These are phyloP conservation scores for Setomelanomma holmii DNA, from an alignment of 2,329 filamentous ascomycete species.

Conservation along the genomic window DNA sequence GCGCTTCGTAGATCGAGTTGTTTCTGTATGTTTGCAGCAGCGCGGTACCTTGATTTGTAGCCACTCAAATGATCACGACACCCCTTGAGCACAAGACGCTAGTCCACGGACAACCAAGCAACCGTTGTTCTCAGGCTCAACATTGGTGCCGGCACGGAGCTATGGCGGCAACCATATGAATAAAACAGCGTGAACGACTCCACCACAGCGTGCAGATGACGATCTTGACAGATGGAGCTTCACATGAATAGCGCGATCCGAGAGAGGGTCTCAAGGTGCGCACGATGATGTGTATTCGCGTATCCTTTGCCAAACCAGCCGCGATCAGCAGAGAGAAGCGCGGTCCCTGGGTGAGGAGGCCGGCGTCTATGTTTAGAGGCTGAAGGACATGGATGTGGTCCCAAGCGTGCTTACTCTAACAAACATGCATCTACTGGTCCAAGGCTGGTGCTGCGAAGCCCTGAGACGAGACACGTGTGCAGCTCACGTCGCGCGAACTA, in stretches of 20 bases:
- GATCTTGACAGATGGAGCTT: not conserved
- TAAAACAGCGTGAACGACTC: not conserved
- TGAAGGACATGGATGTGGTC: constrained; percentile 11
- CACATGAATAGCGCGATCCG: not conserved
- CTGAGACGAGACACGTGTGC: not conserved
- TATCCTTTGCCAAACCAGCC: not conserved
- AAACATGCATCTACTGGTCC: not conserved
- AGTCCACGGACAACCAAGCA: constrained; percentile 10
- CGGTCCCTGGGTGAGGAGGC: constrained; percentile 3
- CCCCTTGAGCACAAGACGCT: constrained; percentile 20
- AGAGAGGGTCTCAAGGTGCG: constrained; percentile 4
- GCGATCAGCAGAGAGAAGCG: constrained; percentile 9
- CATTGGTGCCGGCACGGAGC: not conserved
- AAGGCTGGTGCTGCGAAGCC: not conserved
- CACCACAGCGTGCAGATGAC: not conserved
- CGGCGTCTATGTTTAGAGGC: constrained; percentile 23
- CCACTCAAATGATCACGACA: constrained; percentile 19
- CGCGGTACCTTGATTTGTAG: constrained; percentile 12
- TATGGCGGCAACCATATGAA: not conserved
- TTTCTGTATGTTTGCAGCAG: constrained; percentile 1
- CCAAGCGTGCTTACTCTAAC: not conserved
- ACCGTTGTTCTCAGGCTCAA: constrained; percentile 1
- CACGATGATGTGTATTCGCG: constrained; percentile 11
- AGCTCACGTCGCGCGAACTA: not conserved
- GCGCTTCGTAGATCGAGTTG: constrained; percentile 7